Evolutionary conservation across 2,329 filamentous ascomycete species (phyloP).

Genomic region (Cryoendolithus antarcticus): DNA sequence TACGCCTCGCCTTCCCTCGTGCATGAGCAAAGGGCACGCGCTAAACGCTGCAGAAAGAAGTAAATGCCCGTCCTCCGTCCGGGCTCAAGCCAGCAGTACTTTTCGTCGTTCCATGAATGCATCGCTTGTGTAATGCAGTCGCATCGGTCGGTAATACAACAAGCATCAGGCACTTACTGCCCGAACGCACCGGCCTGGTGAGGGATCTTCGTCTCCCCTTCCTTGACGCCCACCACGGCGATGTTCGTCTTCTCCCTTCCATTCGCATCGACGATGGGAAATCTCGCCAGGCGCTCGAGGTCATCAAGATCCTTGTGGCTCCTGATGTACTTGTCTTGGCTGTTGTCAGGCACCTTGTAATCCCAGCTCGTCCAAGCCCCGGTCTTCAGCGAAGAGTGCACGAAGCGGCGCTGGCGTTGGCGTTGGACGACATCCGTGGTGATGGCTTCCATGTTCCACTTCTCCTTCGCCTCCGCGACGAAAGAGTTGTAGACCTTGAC

Average conservation of each 20-base stretch:
- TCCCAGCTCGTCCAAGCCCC: conserved; percentile 77
- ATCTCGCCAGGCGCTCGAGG: conserved; percentile 64
- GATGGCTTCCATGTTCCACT: conserved; percentile 74
- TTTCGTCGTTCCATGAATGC: too few species aligned
- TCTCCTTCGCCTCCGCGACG: conserved; percentile 55
- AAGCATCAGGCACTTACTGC: conserved; percentile 13
- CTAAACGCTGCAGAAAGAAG: too few species aligned
- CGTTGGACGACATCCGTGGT: conserved; percentile 61
- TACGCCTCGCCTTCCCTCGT: too few species aligned
- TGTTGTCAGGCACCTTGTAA: conserved; percentile 62
- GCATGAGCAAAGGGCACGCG: too few species aligned
- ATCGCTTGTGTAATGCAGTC: too few species aligned
- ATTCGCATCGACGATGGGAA: conserved; percentile 42
- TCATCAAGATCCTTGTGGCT: conserved; percentile 71
- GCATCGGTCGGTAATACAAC: too few species aligned
- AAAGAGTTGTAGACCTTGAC: conserved; percentile 46
- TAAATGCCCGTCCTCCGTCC: too few species aligned
- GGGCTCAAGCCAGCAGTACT: too few species aligned
- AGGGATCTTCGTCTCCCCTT: conserved; percentile 13
- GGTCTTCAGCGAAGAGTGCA: conserved; percentile 66
- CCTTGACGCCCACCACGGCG: conserved; percentile 10
- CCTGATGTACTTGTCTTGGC: conserved; percentile 60
- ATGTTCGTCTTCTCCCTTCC: conserved; percentile 21
- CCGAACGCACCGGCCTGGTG: conserved; percentile 23
- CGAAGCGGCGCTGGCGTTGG: conserved; percentile 66